Conservation (phyloP, 2,329 filamentous ascomycete species). For the Aspergillus eucalypticola region DNA sequence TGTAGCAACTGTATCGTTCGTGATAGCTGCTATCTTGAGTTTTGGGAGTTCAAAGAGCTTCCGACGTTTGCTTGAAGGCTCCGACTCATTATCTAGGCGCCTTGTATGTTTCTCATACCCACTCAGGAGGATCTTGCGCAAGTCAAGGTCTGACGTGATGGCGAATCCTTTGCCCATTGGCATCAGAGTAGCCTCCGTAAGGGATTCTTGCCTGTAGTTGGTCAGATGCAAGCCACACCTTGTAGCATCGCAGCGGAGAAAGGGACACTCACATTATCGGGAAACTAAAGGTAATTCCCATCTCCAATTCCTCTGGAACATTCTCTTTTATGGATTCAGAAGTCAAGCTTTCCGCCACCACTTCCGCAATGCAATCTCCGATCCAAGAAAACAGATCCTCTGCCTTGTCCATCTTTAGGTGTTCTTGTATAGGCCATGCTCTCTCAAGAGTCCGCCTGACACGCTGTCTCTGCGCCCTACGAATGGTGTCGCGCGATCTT, state of each 20-base stretch:
- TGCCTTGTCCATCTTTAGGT: conserved; percentile 65
- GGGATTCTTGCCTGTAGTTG: conserved; percentile 49
- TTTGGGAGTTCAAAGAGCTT: conserved; percentile 58
- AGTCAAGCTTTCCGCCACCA: conserved; percentile 59
- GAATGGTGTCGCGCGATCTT: conserved; percentile 45
- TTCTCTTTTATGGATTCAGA: conserved; percentile 41
- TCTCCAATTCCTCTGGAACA: conserved; percentile 48
- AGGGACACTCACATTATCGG: conserved; percentile 47
- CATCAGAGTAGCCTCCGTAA: conserved; percentile 57
- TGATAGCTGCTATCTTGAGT: conserved; percentile 72
- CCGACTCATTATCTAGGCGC: conserved; percentile 37
- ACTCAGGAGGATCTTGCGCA: conserved; percentile 55
- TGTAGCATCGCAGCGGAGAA: not conserved
- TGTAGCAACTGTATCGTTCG: conserved; percentile 79
- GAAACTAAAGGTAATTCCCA: conserved; percentile 54
- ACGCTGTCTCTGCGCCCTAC: conserved; percentile 50
- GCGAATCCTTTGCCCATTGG: conserved; percentile 62
- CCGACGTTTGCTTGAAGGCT: conserved; percentile 47
- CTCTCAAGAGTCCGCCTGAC: conserved; percentile 51
- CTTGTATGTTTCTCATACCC: conserved; percentile 56
- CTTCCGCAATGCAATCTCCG: conserved; percentile 71
- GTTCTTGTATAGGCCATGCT: conserved; percentile 56
- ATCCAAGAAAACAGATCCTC: conserved; percentile 81
- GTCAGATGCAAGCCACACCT: conserved; percentile 1
- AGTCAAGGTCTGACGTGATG: conserved; percentile 56